A percentile compares a stretch with the other conserved stretches of the same genome.
These are phyloP conservation scores for Gnomoniopsis sp. DNA, from an alignment of 2,329 filamentous ascomycete genomes.

Conservation along the genomic window DNA sequence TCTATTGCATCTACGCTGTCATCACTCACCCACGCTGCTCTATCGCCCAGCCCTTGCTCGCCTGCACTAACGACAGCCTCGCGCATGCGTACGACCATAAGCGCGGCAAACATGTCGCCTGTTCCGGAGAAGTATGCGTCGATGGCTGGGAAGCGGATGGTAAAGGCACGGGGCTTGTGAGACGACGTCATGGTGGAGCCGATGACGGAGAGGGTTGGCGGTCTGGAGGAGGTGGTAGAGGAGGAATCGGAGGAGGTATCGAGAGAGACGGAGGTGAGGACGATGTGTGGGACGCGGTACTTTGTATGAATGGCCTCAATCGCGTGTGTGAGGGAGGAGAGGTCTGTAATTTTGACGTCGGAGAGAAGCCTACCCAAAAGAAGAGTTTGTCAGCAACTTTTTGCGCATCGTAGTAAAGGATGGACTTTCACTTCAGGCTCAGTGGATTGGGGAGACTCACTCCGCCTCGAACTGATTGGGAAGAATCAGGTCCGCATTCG, in stretches of 20 bases:
- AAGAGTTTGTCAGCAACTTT: not conserved
- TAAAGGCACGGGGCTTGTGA: conserved; percentile 76
- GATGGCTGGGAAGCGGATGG: conserved; percentile 79
- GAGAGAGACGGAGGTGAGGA: conserved; percentile 86
- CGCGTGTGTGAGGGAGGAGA: conserved; percentile 68
- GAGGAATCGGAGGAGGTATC: conserved; percentile 68
- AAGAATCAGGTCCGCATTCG: conserved; percentile 83
- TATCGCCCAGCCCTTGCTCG: conserved; percentile 26
- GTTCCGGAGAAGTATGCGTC: conserved; percentile 96
- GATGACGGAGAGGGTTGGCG: conserved; percentile 78
- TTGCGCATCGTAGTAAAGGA: too few species aligned
- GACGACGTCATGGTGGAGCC: conserved; percentile 68
- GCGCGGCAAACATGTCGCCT: conserved; percentile 95
- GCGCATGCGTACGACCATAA: conserved; percentile 82
- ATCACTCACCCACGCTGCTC: conserved; percentile 68
- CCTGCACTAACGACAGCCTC: conserved; percentile 62
- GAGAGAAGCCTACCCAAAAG: conserved; percentile 66
- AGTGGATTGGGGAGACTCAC: conserved; percentile 47
- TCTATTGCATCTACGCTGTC: conserved; percentile 68
- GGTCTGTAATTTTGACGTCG: conserved; percentile 76
- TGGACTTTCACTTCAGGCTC: too few species aligned
- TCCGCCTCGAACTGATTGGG: conserved; percentile 98
- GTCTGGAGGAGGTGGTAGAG: conserved; percentile 36
- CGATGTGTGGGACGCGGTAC: conserved; percentile 78
- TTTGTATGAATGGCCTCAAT: conserved; percentile 73